These are phyloP conservation scores for Actinidia polygama DNA, from an alignment of 179 eudicot species.

Conservation along the genomic window DNA sequence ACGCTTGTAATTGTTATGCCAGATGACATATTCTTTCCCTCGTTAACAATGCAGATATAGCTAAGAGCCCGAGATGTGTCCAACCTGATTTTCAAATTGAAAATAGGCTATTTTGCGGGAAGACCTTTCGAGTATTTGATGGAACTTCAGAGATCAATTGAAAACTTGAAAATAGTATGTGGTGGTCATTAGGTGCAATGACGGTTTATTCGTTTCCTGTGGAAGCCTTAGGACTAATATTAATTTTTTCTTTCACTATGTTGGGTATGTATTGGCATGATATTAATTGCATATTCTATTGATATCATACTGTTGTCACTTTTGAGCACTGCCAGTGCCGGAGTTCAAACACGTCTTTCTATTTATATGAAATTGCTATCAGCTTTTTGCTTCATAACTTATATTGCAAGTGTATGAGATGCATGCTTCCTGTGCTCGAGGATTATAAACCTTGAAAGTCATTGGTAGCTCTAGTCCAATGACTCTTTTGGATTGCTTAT, in stretches of 20 bases:
- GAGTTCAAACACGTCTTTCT: background rate
- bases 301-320: background rate
- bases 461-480: background rate
- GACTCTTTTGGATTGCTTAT: background rate
- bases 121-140: background rate
- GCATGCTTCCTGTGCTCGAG: background rate
- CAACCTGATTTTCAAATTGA: background rate
- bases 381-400: background rate
- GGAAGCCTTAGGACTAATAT: too few species aligned
- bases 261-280: background rate
- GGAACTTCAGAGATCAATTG: background rate
- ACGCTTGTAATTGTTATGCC: background rate
- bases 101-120: background rate
- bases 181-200: too few species aligned
- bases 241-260: background rate
- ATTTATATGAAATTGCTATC: background rate
- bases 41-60: background rate
- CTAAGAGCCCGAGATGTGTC: background rate
- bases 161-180: too few species aligned
- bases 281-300: background rate
- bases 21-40: background rate
- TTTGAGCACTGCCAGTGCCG: background rate
- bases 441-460: background rate
- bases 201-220: too few species aligned
- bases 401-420: background rate